These are phyloP conservation scores for Linnemannia elongata DNA, from an alignment of 192 early-diverging fungal species.

Conservation along the genomic window DNA sequence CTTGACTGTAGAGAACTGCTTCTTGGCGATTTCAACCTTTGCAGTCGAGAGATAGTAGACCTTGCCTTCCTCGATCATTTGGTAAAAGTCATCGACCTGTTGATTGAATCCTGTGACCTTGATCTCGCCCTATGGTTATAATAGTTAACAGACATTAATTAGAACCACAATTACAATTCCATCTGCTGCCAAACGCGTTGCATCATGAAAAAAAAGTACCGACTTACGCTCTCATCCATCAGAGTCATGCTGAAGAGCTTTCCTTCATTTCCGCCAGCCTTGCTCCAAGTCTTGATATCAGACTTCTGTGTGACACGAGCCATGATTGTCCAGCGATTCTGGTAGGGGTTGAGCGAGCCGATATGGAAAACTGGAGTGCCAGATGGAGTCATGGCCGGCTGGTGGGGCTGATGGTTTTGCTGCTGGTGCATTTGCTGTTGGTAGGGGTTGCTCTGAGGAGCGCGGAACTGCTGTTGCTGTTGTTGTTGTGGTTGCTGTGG, in stretches of 20 bases:
- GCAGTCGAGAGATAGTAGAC: slow-evolving; percentile 89
- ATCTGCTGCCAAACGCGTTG: not conserved
- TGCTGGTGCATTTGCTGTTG: slow-evolving; percentile 27
- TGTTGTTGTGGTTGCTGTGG: slow-evolving; percentile 54
- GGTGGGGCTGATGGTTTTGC: slow-evolving; percentile 26
- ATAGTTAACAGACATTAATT: not conserved
- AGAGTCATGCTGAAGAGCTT: slow-evolving; percentile 91
- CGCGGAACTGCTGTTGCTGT: slow-evolving; percentile 39
- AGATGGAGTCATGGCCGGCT: slow-evolving; percentile 18
- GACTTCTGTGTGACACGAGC: slow-evolving; percentile 91
- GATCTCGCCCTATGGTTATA: slow-evolving; percentile 84
- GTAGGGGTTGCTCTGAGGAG: slow-evolving; percentile 35
- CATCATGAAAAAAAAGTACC: not conserved
- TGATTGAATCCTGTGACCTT: slow-evolving; percentile 95
- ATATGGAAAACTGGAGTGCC: slow-evolving; percentile 38
- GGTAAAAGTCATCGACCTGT: slow-evolving; percentile 81
- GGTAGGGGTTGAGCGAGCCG: slow-evolving; percentile 54
- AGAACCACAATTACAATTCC: not conserved
- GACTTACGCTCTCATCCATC: slow-evolving; percentile 86
- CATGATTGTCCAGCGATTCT: slow-evolving; percentile 89
- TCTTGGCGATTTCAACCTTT: slow-evolving; percentile 85
- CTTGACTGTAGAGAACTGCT: slow-evolving; percentile 82
- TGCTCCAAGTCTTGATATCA: slow-evolving; percentile 85
- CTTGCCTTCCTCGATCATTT: slow-evolving; percentile 83
- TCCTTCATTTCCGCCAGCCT: slow-evolving; percentile 77